Percentiles rank a stretch among this genome's conserved stretches.
These are phyloP conservation scores for Penicillium sp. DNA, from an alignment of 2,329 filamentous ascomycete genomes.

Conservation along the genomic window DNA sequence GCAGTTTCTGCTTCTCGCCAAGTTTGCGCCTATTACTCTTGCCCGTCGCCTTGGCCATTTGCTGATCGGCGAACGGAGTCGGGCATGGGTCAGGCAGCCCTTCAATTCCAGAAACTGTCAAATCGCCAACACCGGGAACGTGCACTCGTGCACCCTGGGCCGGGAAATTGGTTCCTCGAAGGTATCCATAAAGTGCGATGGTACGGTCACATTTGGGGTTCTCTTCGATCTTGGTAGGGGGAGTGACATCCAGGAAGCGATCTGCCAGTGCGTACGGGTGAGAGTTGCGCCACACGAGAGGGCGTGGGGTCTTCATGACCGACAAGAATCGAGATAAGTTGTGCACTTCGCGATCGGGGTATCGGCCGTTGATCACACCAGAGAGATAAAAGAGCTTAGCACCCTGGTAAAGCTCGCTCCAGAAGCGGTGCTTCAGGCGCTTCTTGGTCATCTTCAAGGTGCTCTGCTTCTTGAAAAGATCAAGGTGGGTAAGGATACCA, in stretches of 20 bases:
- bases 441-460: constrained; percentile 92
- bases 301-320: constrained; percentile 98
- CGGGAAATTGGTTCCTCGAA: constrained; percentile 90
- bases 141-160: constrained; percentile 82
- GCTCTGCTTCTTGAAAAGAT: constrained; percentile 91
- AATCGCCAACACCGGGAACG: constrained; percentile 86
- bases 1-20: constrained; percentile 92
- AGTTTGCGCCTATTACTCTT: constrained; percentile 75
- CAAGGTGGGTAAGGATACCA: constrained; percentile 90
- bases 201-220: constrained; percentile 86
- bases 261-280: constrained; percentile 93
- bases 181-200: constrained; percentile 85
- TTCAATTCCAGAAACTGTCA: constrained; percentile 78
- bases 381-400: constrained; percentile 96
- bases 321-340: constrained; percentile 92
- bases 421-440: constrained; percentile 87
- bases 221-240: constrained; percentile 84
- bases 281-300: constrained; percentile 92
- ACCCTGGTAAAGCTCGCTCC: constrained; percentile 94
- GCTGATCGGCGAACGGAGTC: constrained; percentile 85
- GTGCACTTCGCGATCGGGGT: constrained; percentile 93
- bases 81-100: constrained; percentile 89
- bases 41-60: constrained; percentile 74
- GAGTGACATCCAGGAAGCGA: constrained; percentile 90
- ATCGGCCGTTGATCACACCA: constrained; percentile 92